Evolutionary conservation across 2,329 filamentous ascomycete species (phyloP).

Genomic region (Rutstroemia sydowiana): DNA sequence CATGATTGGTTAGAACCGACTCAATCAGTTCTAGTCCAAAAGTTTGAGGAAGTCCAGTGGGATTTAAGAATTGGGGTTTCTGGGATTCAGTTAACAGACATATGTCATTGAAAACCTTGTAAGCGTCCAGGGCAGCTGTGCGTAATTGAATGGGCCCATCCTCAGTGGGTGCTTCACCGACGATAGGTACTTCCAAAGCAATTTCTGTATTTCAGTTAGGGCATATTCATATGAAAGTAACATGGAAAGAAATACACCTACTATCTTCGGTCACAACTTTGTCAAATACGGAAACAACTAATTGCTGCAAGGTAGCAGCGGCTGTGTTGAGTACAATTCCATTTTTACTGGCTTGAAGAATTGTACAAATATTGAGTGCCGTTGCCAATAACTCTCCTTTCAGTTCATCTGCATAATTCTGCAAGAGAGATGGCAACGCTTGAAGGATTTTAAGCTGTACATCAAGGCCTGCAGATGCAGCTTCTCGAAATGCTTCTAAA

Average conservation of each 20-base stretch:
- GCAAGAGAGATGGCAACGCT: conserved; percentile 77
- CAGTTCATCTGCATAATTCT: conserved; percentile 80
- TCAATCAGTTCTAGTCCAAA: conserved; percentile 90
- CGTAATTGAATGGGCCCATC: conserved; percentile 60
- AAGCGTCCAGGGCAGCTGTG: conserved; percentile 77
- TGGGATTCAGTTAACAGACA: conserved; percentile 82
- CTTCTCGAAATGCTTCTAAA: conserved; percentile 80
- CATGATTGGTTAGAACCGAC: conserved; percentile 79
- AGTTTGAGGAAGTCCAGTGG: conserved; percentile 69
- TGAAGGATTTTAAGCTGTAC: conserved; percentile 95
- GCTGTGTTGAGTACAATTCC: conserved; percentile 92
- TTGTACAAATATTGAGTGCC: conserved; percentile 83
- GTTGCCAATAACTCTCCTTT: conserved; percentile 74
- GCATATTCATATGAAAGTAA: neutral
- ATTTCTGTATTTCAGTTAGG: conserved; percentile 23
- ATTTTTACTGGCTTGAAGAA: conserved; percentile 85
- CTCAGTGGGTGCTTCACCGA: conserved; percentile 60
- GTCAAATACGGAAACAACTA: conserved; percentile 88
- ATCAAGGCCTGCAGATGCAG: conserved; percentile 72
- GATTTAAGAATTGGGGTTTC: conserved; percentile 72
- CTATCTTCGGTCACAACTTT: conserved; percentile 79
- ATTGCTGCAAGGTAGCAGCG: conserved; percentile 89
- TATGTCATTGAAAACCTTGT: conserved; percentile 80
- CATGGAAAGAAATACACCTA: conserved; percentile 35
- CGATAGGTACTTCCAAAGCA: conserved; percentile 45